These are phyloP conservation scores for Blastocystis sp. DNA, from an alignment of 352 stramenopile genomes.

Conservation along the genomic window DNA sequence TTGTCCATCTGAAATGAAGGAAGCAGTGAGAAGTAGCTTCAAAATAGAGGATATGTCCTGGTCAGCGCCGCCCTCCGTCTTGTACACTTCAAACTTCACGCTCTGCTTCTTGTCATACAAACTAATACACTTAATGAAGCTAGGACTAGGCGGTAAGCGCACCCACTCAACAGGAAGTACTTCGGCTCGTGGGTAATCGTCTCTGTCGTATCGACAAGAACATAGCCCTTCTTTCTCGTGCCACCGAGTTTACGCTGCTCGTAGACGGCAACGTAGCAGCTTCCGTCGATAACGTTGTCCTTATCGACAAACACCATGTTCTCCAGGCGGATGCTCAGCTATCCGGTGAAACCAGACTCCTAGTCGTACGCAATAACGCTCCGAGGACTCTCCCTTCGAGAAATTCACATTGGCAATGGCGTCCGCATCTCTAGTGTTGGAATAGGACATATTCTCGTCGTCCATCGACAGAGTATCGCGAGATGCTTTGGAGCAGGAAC, in stretches of 20 bases:
- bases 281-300: conserved; percentile 44
- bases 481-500: conserved; percentile 41
- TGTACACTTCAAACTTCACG: conserved; percentile 50
- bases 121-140: conserved; percentile 38
- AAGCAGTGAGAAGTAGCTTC: not conserved
- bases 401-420: conserved; percentile 48
- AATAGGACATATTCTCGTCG: not conserved
- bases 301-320: conserved; percentile 26
- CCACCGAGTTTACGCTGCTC: conserved; percentile 28
- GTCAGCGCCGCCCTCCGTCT: conserved; percentile 11
- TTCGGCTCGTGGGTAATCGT: conserved; percentile 39
- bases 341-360: not conserved
- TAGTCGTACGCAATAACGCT: conserved; percentile 29
- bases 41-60: conserved; percentile 23
- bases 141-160: conserved; percentile 18
- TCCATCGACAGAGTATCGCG: not conserved
- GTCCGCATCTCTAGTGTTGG: not conserved
- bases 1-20: conserved; percentile 26
- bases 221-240: conserved; percentile 29
- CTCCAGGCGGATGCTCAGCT: conserved; percentile 46
- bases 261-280: conserved; percentile 46
- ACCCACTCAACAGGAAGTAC: not conserved
- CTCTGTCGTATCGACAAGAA: conserved; percentile 35
- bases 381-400: not conserved
- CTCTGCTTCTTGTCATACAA: conserved; percentile 61